phyloP scores from a whole-genome alignment of 2,329 filamentous ascomycete genomes.

The Juglanconis juglandina region DNA sequence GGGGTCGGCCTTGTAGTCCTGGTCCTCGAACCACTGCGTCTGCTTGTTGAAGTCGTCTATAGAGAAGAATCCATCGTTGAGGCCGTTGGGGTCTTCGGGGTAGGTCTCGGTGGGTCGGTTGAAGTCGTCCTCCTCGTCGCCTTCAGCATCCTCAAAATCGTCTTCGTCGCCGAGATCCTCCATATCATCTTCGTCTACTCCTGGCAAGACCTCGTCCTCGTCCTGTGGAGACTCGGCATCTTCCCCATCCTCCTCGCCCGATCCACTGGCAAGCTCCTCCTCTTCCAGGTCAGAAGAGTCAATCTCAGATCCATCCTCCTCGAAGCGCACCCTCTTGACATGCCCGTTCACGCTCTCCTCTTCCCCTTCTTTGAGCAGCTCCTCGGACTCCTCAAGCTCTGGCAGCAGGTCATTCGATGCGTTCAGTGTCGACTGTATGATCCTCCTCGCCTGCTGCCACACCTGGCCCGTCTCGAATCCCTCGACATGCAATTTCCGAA shows the following conservation, averaged over 20 bases:
- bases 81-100: slow-evolving; percentile 70
- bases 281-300: slow-evolving; percentile 18
- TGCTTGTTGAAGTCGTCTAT: slow-evolving; percentile 97
- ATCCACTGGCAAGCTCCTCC: slow-evolving; percentile 21
- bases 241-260: slow-evolving; percentile 32
- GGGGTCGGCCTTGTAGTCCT: slow-evolving; percentile 73
- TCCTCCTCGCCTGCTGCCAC: slow-evolving; percentile 87
- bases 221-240: slow-evolving; percentile 28
- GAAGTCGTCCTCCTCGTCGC: slow-evolving; percentile 40
- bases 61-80: slow-evolving; percentile 98
- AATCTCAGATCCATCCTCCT: slow-evolving; percentile 37
- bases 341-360: slow-evolving; percentile 22
- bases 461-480: slow-evolving; percentile 87
- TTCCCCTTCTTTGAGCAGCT: background rate
- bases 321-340: slow-evolving; percentile 28
- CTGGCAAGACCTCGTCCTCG: slow-evolving; percentile 23
- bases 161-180: slow-evolving; percentile 30
- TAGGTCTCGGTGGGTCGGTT: slow-evolving; percentile 54
- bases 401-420: slow-evolving; percentile 46
- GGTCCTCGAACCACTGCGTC: slow-evolving; percentile 82
- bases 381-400: slow-evolving; percentile 44
- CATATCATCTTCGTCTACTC: slow-evolving; percentile 29
- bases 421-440: slow-evolving; percentile 59
- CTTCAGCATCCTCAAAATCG: slow-evolving; percentile 30
- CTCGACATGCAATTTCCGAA: slow-evolving; percentile 79